These are phyloP conservation scores for Chalciporus pseudorubinellus DNA, from an alignment of 768 basidiomycete genomes.

Conservation along the genomic window DNA sequence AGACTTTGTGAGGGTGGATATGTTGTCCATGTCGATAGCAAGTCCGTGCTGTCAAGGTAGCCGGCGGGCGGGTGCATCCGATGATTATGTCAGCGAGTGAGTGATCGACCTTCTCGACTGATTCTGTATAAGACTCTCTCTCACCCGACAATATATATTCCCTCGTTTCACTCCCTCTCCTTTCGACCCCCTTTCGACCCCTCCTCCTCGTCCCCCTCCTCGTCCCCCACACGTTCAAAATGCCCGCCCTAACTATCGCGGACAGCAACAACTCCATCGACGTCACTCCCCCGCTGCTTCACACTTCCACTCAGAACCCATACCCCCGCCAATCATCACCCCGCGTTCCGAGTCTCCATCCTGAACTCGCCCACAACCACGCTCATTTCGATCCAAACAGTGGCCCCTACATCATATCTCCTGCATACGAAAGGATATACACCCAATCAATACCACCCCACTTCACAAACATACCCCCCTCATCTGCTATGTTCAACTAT, in stretches of 20 bases:
- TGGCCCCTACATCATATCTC: slow-evolving; percentile 1
- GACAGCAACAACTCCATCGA: slow-evolving; percentile 6
- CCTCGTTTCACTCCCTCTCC: slow-evolving; percentile 21
- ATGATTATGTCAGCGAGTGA: slow-evolving; percentile 22
- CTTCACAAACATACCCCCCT: slow-evolving; percentile 8
- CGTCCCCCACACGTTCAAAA: slow-evolving; percentile 6
- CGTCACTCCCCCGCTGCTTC: neutral
- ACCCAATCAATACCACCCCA: slow-evolving; percentile 11
- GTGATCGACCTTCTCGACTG: slow-evolving; percentile 25
- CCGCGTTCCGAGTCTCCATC: slow-evolving; percentile 18
- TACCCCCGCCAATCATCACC: slow-evolving; percentile 22
- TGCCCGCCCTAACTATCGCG: slow-evolving; percentile 31
- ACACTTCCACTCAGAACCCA: slow-evolving; percentile 13
- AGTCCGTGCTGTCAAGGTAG: slow-evolving; percentile 1
- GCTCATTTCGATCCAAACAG: slow-evolving; percentile 24
- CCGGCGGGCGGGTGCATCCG: slow-evolving; percentile 18
- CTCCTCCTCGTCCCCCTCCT: neutral
- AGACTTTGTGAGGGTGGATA: slow-evolving; percentile 58
- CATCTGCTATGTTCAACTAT: slow-evolving; percentile 30
- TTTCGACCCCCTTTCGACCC: too few relatives aligned
- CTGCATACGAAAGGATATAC: slow-evolving; percentile 18
- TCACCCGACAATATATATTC: slow-evolving; percentile 34
- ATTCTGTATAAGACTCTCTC: slow-evolving; percentile 34
- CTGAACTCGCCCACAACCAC: slow-evolving; percentile 18
- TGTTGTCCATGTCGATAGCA: slow-evolving; percentile 41